Conservation (phyloP, 257 asterid genomes). For the Penstemon newberryi region DNA sequence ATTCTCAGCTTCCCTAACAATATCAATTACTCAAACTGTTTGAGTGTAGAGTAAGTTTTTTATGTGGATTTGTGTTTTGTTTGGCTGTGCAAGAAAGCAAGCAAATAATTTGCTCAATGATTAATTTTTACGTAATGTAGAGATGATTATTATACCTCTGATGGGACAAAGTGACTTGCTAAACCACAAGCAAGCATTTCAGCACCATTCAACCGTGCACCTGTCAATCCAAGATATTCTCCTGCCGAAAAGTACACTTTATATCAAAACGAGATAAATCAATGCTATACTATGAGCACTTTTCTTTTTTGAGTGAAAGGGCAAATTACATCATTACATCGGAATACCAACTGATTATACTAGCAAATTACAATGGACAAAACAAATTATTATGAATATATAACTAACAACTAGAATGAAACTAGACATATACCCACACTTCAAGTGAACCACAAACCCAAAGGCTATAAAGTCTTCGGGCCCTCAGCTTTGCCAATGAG, state of each 20-base stretch:
- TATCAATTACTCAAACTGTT: background rate
- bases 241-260: slow-evolving; percentile 50
- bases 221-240: slow-evolving; percentile 82
- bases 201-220: slow-evolving; percentile 81
- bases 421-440: background rate
- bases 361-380: too few relatives aligned
- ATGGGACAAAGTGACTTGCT: slow-evolving; percentile 80
- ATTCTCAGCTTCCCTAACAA: too few relatives aligned
- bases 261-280: slow-evolving; percentile 3
- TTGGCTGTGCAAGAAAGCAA: background rate
- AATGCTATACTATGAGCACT: background rate
- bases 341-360: too few relatives aligned
- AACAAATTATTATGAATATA: too few relatives aligned
- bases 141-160: slow-evolving; percentile 45
- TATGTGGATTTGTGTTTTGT: too few relatives aligned
- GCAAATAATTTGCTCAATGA: too few relatives aligned
- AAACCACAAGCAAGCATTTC: slow-evolving; percentile 93
- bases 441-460: background rate
- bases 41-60: background rate
- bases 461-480: too few relatives aligned
- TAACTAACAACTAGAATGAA: background rate
- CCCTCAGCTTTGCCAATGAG: too few relatives aligned
- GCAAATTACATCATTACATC: too few relatives aligned
- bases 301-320: background rate
- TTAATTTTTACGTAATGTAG: too few relatives aligned